Evolutionary conservation across 2,329 filamentous ascomycete species (phyloP).

Genomic region (Colletotrichum aenigma): DNA sequence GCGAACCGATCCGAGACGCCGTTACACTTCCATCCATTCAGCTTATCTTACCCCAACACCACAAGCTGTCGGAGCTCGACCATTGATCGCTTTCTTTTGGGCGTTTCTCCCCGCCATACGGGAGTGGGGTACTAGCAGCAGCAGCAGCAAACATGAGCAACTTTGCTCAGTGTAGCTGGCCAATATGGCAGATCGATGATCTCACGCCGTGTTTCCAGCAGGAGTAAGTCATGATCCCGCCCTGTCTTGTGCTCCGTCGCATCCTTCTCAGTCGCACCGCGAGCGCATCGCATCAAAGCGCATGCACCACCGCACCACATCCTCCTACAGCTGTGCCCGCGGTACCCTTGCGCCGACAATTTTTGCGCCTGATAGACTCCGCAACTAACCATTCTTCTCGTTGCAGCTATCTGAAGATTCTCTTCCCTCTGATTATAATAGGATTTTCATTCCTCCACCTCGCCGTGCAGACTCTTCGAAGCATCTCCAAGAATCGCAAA

Average conservation of each 20-base stretch:
- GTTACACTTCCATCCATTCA: neutral
- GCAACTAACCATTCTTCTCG: slow-evolving; percentile 7
- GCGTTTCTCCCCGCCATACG: slow-evolving; percentile 7
- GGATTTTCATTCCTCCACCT: slow-evolving; percentile 73
- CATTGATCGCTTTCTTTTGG: slow-evolving; percentile 10
- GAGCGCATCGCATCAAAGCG: neutral
- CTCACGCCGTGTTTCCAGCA: slow-evolving; percentile 66
- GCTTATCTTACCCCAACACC: slow-evolving; percentile 6
- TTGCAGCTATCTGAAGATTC: slow-evolving; percentile 76
- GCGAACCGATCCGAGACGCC: slow-evolving; percentile 12
- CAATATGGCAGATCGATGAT: slow-evolving; percentile 68
- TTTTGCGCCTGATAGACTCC: neutral
- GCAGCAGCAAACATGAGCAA: slow-evolving; percentile 38
- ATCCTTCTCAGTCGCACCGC: neutral
- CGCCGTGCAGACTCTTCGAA: slow-evolving; percentile 58
- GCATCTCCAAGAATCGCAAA: slow-evolving; percentile 53
- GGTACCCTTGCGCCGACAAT: neutral
- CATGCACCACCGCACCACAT: neutral
- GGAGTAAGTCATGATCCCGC: slow-evolving; percentile 59
- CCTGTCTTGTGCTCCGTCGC: neutral
- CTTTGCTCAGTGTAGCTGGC: slow-evolving; percentile 60
- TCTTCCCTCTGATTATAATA: slow-evolving; percentile 78
- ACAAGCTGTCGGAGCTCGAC: neutral
- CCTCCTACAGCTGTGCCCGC: neutral
- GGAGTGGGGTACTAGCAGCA: slow-evolving; percentile 21